phyloP scores from a whole-genome alignment of 495 filamentous ascomycete species.

The Xanthoparmelia taractica region DNA sequence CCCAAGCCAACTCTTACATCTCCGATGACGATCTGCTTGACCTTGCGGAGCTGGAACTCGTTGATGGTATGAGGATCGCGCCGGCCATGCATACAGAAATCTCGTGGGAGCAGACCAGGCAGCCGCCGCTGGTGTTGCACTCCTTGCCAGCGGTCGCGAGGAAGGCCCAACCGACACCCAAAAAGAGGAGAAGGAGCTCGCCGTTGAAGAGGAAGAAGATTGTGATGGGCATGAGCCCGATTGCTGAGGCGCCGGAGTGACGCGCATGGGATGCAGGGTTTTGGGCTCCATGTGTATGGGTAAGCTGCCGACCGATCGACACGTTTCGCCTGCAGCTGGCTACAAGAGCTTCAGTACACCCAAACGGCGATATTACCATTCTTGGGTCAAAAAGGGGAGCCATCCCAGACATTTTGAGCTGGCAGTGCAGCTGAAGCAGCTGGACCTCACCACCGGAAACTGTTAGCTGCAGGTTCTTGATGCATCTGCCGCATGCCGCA shows the following conservation, averaged over 20 bases:
- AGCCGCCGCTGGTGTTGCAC: slow-evolving; percentile 22
- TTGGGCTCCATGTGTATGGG: not conserved
- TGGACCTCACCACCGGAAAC: not conserved
- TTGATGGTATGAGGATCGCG: slow-evolving; percentile 17
- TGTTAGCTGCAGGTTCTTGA: not conserved
- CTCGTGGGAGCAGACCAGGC: slow-evolving; percentile 22
- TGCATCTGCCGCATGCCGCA: not conserved
- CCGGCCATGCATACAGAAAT: slow-evolving; percentile 8
- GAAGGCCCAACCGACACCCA: slow-evolving; percentile 9
- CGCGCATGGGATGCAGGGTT: not conserved
- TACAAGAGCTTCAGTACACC: not conserved
- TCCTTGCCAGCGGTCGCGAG: slow-evolving; percentile 9
- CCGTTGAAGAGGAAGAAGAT: slow-evolving; percentile 18
- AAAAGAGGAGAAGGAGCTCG: slow-evolving; percentile 22
- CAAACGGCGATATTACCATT: not conserved
- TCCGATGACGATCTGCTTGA: slow-evolving; percentile 26
- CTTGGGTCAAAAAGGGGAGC: not conserved
- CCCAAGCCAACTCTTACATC: slow-evolving; percentile 24
- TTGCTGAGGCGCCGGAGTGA: slow-evolving; percentile 23
- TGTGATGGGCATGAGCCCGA: slow-evolving; percentile 23
- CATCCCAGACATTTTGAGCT: slow-evolving; percentile 1
- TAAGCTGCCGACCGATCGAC: not conserved
- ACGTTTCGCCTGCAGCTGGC: not conserved
- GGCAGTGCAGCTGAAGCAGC: slow-evolving; percentile 1
- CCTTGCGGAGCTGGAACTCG: slow-evolving; percentile 19